These are phyloP conservation scores for Letharia lupina DNA, from an alignment of 495 filamentous ascomycete genomes.

Conservation along the genomic window DNA sequence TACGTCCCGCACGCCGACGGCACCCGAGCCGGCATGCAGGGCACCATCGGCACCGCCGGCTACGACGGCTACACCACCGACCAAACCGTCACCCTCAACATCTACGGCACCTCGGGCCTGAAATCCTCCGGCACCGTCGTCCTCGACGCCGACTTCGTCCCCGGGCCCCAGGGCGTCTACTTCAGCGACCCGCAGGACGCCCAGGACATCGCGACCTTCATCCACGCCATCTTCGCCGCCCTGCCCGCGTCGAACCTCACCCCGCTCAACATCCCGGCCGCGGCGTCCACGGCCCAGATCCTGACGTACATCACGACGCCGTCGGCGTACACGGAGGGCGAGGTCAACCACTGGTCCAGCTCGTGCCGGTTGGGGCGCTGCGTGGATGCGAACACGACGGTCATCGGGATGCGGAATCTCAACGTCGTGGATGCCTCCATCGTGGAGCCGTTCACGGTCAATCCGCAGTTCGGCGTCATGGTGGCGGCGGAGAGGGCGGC, in stretches of 20 bases:
- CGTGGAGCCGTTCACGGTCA: slow-evolving; percentile 32
- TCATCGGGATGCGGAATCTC: slow-evolving; percentile 32
- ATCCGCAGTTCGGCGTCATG: slow-evolving; percentile 38
- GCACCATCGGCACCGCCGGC: slow-evolving; percentile 35
- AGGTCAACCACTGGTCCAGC: slow-evolving; percentile 36
- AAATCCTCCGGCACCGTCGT: slow-evolving; percentile 32
- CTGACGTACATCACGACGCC: slow-evolving; percentile 32
- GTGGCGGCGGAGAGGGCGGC: slow-evolving; percentile 33
- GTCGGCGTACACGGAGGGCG: slow-evolving; percentile 32
- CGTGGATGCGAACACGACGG: slow-evolving; percentile 31
- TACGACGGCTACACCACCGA: slow-evolving; percentile 25
- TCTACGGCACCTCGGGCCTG: slow-evolving; percentile 38
- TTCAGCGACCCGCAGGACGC: slow-evolving; percentile 33
- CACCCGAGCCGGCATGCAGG: slow-evolving; percentile 30
- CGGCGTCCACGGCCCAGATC: slow-evolving; percentile 30
- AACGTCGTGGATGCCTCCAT: slow-evolving; percentile 37
- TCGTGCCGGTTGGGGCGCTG: slow-evolving; percentile 34
- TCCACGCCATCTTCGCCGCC: slow-evolving; percentile 32
- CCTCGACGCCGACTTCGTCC: slow-evolving; percentile 30
- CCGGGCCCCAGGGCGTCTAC: slow-evolving; percentile 30
- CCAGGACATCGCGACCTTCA: slow-evolving; percentile 34
- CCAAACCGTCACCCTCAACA: slow-evolving; percentile 36
- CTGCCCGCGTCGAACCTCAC: slow-evolving; percentile 30
- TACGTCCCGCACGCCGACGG: slow-evolving; percentile 31
- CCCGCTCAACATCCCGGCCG: slow-evolving; percentile 31